Conservation (phyloP, 331 rosid species). For the Arachis monticola region DNA sequence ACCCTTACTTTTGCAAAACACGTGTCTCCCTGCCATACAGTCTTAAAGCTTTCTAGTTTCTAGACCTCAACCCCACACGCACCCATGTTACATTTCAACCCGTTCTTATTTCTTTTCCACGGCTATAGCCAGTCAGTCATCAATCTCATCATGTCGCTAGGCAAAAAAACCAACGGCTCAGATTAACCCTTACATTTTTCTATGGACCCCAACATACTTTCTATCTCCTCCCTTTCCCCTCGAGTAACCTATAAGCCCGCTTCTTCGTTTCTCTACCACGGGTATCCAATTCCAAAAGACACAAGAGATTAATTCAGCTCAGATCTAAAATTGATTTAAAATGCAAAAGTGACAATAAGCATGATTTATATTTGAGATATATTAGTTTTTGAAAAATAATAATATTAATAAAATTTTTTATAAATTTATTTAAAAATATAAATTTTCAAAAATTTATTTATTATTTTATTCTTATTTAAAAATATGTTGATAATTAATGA, state of each 20-base stretch:
- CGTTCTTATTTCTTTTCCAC: neutral
- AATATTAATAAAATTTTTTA: too few species aligned
- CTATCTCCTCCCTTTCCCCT: neutral
- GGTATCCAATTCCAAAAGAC: too few species aligned
- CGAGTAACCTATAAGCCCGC: neutral
- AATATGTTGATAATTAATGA: too few species aligned
- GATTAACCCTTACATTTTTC: neutral
- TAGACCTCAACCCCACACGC: neutral
- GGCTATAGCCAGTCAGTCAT: conserved; percentile 18
- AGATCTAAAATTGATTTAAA: too few species aligned
- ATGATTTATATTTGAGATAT: too few species aligned
- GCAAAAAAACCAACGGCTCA: neutral
- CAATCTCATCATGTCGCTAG: neutral
- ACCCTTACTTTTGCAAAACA: neutral
- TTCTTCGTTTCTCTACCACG: too few species aligned
- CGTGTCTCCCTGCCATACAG: conserved; percentile 17
- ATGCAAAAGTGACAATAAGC: too few species aligned
- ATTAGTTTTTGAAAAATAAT: too few species aligned
- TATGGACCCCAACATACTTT: conserved; percentile 22
- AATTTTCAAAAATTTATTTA: too few species aligned
- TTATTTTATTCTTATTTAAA: too few species aligned
- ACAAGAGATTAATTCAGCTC: too few species aligned
- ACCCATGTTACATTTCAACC: conserved; percentile 14
- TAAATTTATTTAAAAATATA: too few species aligned
- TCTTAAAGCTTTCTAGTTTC: neutral